Evolutionary conservation across 1,284 basidiomycete species (phyloP).

Genomic region (Malassezia pachydermatis): DNA sequence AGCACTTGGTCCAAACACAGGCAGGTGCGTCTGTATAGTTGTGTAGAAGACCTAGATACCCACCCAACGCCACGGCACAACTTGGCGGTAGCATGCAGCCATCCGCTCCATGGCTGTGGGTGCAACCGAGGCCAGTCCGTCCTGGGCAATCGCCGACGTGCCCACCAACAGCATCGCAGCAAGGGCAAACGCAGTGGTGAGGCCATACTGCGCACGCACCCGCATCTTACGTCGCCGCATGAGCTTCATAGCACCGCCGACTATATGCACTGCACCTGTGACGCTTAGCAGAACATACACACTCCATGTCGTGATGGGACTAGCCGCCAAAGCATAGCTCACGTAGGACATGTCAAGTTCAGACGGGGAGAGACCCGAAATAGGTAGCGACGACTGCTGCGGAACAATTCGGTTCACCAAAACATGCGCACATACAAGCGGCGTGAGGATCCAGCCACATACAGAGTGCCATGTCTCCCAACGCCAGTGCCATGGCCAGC

Average conservation of each 20-base stretch:
- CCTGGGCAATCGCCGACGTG: constrained; percentile 4
- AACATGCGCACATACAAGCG: constrained; percentile 24
- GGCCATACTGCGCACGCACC: background rate
- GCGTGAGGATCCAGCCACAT: constrained; percentile 26
- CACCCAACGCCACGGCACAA: constrained; percentile 5
- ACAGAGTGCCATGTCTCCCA: constrained; percentile 12
- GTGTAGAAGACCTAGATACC: constrained; percentile 10
- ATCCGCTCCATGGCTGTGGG: background rate
- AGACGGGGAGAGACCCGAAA: constrained; percentile 26
- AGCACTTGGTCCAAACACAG: constrained; percentile 17
- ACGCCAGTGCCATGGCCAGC: background rate
- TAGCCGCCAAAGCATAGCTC: constrained; percentile 12
- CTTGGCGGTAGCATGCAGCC: constrained; percentile 1
- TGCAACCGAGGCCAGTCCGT: background rate
- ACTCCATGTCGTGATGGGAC: background rate
- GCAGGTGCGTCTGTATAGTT: constrained; percentile 1
- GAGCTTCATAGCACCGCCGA: constrained; percentile 9
- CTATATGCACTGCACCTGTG: constrained; percentile 5
- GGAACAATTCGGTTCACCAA: constrained; percentile 30
- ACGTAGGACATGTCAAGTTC: constrained; percentile 41
- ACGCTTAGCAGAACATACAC: constrained; percentile 7
- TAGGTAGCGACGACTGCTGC: constrained; percentile 10
- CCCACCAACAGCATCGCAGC: constrained; percentile 8
- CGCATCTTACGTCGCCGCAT: background rate
- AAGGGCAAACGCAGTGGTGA: background rate